Evolutionary conservation across 768 basidiomycete species (phyloP), one percentile per base, ranked within the genome.

Genomic region (Lactarius pseudohatsudake): DNA sequence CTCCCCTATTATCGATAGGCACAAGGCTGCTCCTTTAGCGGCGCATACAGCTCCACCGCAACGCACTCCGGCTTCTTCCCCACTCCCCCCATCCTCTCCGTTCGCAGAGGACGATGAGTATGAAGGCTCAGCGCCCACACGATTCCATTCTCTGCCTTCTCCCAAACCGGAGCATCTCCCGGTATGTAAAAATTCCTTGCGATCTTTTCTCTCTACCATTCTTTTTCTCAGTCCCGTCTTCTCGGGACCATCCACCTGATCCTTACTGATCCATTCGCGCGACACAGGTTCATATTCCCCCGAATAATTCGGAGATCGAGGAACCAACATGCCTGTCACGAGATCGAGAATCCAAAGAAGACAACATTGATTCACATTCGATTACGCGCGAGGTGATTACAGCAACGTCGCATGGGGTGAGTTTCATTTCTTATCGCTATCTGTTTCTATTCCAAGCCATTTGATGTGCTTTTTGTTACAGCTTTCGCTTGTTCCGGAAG

Each of bases 31-130:
- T 18, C 26, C 34, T 22, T 13, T 30, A 26, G 26, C 26, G 47
- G 64, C 60, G 36, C 61, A 41, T 26, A 61, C 16, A 58, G 54
- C 36, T 47, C 22, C 67, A 54, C 5, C 43, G 43, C 60, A 55
- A 45, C 30, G 34, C 63, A 50, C 62, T 10, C 40, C 64, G n/a
- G 53, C 64, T 26, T 61, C 61, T 58, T 69, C 68, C 3, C 64
- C 69, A 4, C 65, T 71, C 2, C 70, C 70, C 15, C 70, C 68
- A 26, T 71, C 70, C 4, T 71, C 70, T 7, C 70, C 70, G 3
- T 64, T 71, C 8, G 59, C 68, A 38, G 64, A 66, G 26, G 64
- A 62, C 20, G 62, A 62, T 16, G 62, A 64, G 9, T 45, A 22
- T 40, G 67, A 69, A 20, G 13, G 18, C 22, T 38, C 40, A 4